Percentiles rank a stretch among this genome's conserved stretches.
Conservation (phyloP, 2,329 filamentous ascomycete genomes). For the Colletotrichum scovillei region DNA sequence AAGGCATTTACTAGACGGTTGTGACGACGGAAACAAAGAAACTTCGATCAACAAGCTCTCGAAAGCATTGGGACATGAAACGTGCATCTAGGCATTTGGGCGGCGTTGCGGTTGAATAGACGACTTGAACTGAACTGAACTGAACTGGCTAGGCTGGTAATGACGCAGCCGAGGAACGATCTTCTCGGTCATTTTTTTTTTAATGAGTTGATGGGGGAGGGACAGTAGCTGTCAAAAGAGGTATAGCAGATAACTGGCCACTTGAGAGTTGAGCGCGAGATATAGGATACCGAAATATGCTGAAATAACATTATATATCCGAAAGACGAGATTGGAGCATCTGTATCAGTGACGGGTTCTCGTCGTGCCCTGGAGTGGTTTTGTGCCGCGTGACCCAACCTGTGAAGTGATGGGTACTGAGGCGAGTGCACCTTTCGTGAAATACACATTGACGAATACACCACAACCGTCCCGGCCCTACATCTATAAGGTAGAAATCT, state of each 20-base stretch:
- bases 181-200: conserved; percentile 15
- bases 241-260: not conserved
- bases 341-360: too few species aligned
- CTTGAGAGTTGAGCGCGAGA: not conserved
- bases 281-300: not conserved
- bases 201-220: conserved; percentile 12
- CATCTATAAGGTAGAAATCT: too few species aligned
- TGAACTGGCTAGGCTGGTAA: conserved; percentile 24
- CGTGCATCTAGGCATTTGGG: conserved; percentile 35
- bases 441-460: too few species aligned
- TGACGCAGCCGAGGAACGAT: conserved; percentile 32
- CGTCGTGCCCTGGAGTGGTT: too few species aligned
- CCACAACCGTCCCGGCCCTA: too few species aligned
- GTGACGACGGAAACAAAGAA: not conserved
- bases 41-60: conserved; percentile 13
- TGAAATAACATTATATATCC: not conserved
- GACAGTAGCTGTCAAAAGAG: not conserved
- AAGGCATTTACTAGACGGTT: conserved; percentile 80
- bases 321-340: not conserved
- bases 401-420: too few species aligned
- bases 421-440: too few species aligned
- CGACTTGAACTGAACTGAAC: not conserved
- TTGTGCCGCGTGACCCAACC: too few species aligned
- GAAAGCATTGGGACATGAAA: conserved; percentile 26
- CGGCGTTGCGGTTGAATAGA: conserved; percentile 37